These are phyloP conservation scores for Pholiota molesta DNA, from an alignment of 768 basidiomycete genomes.

Conservation along the genomic window DNA sequence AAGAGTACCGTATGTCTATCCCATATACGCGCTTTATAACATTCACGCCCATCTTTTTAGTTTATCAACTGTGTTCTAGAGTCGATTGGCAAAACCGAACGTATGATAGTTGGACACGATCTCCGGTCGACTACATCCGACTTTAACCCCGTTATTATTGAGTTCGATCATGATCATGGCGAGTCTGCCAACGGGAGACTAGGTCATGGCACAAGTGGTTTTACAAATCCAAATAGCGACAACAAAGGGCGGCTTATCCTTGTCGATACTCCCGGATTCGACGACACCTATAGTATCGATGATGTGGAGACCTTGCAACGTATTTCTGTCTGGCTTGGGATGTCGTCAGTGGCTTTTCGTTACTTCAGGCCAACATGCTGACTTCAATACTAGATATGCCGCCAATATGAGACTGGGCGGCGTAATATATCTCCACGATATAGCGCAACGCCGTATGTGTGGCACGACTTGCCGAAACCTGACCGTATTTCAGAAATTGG, in stretches of 20 bases:
- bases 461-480: background rate
- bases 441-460: background rate
- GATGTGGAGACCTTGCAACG: too few relatives aligned
- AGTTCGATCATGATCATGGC: too few relatives aligned
- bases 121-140: background rate
- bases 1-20: background rate
- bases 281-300: too few relatives aligned
- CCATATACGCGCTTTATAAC: too few relatives aligned
- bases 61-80: background rate
- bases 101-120: background rate
- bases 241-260: too few relatives aligned
- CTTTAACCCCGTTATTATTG: background rate
- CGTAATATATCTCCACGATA: conserved; percentile 4
- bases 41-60: background rate
- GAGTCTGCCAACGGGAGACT: too few relatives aligned
- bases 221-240: background rate
- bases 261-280: too few relatives aligned
- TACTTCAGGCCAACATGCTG: too few relatives aligned
- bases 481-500: background rate
- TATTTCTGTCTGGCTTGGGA: too few relatives aligned
- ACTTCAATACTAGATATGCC: background rate
- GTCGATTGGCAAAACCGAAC: background rate
- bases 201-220: background rate
- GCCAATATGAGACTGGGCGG: background rate
- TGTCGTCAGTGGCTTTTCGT: too few relatives aligned